phyloP scores from a whole-genome alignment of 1,284 basidiomycete species.

The Cutaneotrichosporon dermatis region DNA sequence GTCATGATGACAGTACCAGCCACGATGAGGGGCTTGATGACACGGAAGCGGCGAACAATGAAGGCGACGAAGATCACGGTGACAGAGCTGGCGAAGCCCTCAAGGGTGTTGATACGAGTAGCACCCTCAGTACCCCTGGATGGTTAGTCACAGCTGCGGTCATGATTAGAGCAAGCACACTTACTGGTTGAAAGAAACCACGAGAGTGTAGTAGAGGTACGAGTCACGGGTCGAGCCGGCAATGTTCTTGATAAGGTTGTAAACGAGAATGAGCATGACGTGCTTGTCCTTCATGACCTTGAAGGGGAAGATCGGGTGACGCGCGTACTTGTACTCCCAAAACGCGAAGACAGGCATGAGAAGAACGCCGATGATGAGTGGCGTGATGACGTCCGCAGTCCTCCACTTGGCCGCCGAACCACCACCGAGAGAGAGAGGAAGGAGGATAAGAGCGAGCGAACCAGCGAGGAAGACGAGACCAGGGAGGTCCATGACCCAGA shows the following conservation, averaged over 20 bases:
- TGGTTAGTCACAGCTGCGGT: constrained; percentile 2
- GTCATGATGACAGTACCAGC: constrained; percentile 30
- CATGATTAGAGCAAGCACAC: constrained; percentile 10
- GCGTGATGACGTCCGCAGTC: constrained; percentile 45
- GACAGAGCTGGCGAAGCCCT: constrained; percentile 47
- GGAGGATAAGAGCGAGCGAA: constrained; percentile 43
- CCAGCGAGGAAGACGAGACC: constrained; percentile 47
- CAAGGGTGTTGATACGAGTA: constrained; percentile 47
- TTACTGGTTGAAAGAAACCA: constrained; percentile 47
- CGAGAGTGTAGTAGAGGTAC: constrained; percentile 47
- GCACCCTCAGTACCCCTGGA: constrained; percentile 33
- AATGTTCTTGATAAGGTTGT: constrained; percentile 25
- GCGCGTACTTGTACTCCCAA: constrained; percentile 46
- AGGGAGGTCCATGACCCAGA: constrained; percentile 49
- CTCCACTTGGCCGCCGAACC: constrained; percentile 36
- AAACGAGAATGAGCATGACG: constrained; percentile 47
- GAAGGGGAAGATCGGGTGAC: constrained; percentile 48
- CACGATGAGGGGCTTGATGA: constrained; percentile 50
- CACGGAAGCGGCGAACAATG: constrained; percentile 42
- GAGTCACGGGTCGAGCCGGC: constrained; percentile 43
- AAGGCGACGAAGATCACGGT: constrained; percentile 43
- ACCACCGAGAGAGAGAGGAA: constrained; percentile 49
- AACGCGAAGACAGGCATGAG: constrained; percentile 45
- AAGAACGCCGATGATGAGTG: constrained; percentile 46
- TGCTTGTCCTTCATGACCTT: constrained; percentile 46